phyloP scores from a whole-genome alignment of 129 eudicot genomes.

The Logfia minima region DNA sequence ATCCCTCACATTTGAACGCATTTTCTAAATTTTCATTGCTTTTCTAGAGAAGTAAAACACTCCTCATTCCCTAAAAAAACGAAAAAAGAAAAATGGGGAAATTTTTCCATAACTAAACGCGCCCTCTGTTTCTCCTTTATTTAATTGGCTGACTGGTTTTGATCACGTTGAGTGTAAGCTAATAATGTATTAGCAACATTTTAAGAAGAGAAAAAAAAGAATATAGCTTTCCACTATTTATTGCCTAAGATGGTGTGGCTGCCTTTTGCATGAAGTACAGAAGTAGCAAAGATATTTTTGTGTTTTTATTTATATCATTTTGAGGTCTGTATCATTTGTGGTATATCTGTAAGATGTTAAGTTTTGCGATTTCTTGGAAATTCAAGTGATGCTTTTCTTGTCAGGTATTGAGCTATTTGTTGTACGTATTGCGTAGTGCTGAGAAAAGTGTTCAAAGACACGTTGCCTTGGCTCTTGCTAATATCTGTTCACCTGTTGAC shows the following conservation, averaged over 20 bases:
- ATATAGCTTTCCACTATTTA: neutral
- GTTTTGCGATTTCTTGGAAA: neutral
- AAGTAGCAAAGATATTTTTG: neutral
- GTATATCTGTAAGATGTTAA: neutral
- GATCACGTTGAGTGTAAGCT: neutral
- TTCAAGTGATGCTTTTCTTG: constrained; percentile 15
- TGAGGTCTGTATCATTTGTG: neutral
- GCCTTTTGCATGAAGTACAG: neutral
- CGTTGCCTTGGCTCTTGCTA: constrained; percentile 85
- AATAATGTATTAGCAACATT: neutral
- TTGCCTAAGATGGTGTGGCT: neutral
- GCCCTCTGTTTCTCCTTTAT: neutral
- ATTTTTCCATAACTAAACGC: too few relatives aligned
- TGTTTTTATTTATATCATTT: neutral
- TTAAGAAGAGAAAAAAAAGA: neutral
- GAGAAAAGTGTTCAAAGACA: constrained; percentile 60
- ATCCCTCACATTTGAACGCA: too few relatives aligned
- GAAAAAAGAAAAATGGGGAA: too few relatives aligned
- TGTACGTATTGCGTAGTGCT: constrained; percentile 68
- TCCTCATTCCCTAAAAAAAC: too few relatives aligned
- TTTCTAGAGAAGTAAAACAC: too few relatives aligned
- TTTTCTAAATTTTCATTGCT: too few relatives aligned
- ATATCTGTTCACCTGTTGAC: constrained; percentile 83
- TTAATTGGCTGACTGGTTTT: neutral
- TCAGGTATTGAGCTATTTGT: constrained; percentile 65